A percentile compares a stretch with the other conserved stretches of the same genome.
Evolutionary conservation across 345 rosid species (phyloP).

Genomic region (Bretschneidera sinensis): DNA sequence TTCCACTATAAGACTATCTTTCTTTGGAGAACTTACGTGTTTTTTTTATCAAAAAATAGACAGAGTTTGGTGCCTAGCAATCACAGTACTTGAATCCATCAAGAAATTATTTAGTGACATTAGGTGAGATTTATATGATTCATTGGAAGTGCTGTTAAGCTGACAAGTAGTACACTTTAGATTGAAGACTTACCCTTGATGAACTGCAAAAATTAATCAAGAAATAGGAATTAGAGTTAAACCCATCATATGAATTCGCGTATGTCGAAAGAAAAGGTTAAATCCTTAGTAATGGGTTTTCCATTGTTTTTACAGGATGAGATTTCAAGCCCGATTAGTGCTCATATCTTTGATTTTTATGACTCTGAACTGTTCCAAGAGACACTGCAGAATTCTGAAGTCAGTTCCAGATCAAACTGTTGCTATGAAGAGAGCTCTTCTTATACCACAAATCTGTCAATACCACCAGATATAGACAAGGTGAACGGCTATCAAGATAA

Average conservation of each 20-base stretch:
- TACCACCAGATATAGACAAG: constrained; percentile 28
- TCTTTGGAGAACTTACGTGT: constrained; percentile 17
- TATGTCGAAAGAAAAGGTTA: no score
- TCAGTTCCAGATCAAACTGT: constrained; percentile 46
- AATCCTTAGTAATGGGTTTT: no score
- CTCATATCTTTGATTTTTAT: constrained; percentile 59
- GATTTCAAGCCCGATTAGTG: constrained; percentile 64
- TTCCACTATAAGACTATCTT: no score
- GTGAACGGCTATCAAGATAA: constrained; percentile 33
- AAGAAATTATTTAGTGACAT: no score
- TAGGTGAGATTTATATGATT: no score
- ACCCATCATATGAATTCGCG: no score
- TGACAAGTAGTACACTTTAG: no score
- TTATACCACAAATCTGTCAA: constrained; percentile 25
- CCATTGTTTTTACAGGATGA: constrained; percentile 56
- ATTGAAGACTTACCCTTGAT: no score
- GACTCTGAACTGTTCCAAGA: constrained; percentile 62
- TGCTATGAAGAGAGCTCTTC: constrained; percentile 47
- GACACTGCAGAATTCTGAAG: constrained; percentile 64
- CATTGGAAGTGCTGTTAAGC: no score
- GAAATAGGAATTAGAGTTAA: no score
- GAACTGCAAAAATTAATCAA: no score
- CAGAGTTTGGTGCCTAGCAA: constrained; percentile 21
- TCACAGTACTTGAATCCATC: no score
- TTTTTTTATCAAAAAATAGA: constrained; percentile 26